Base-by-base conservation (phyloP, 2,329 filamentous ascomycete species). In the Ophiognomonia clavigignenti-juglandacearum region DNA sequence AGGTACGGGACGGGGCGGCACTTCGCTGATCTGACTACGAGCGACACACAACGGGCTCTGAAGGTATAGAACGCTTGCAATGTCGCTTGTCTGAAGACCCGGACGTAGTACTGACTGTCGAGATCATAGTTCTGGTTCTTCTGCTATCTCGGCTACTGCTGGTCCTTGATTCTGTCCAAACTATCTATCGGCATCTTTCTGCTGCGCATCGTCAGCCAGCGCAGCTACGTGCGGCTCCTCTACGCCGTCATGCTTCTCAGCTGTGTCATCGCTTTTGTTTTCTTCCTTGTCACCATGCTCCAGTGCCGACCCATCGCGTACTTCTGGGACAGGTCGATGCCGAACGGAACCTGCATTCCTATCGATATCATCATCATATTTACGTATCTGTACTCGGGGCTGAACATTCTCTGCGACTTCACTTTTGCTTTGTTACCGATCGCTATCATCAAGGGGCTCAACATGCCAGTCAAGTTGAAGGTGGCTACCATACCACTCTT, bases 381-480 rank as follows among this genome's bases (percentile, higher is more conserved):
- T 26, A 74, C 71, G 6, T 77, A 77, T 47, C 58, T 74, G 3
- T 77, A 78, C 58, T 77, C 74, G 52, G 68, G 64, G 2, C 64
- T 70, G 20, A 74, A 70, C 32, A 71, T 74, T 29, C 57, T 72
- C 23, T 73, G 69, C 35, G 77, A 80, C 57, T 70, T 78, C 42
- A 71, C 69, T 0, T 68, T 77, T 43, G 75, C 74, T 5, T 57
- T 79, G 10, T 58, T 80, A 4, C 77, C 76, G 0, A 68, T 75
- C 8, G 73, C 74, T 50, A 64, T 84, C 4, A 68, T 83, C 1
- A 74, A 69, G 64, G 68, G 71, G 22, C 58, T 82, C 23, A 71
- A 80, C 46, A 80, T 83, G 71, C 71, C 71, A 38, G 55, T 52
- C 7, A 68, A 65, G 46, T 74, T 71, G 3, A 83, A 81, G 56